Base-by-base conservation (phyloP, 2,329 filamentous ascomycete genomes). In the Fusarium sterilihyphosum region DNA sequence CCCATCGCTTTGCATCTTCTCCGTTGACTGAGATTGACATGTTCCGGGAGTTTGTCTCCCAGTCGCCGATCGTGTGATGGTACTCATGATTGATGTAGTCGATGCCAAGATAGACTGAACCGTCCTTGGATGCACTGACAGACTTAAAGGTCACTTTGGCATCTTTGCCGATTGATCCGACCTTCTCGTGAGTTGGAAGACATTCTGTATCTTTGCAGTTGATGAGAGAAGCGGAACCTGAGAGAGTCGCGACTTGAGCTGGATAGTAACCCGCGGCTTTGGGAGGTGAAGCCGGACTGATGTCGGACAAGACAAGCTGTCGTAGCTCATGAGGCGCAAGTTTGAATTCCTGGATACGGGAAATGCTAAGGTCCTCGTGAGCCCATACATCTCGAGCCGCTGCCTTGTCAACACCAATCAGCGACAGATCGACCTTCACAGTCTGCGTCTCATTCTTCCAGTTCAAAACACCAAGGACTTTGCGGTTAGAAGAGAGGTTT, bases 21-120 rank as follows among this genome's bases (percentile, higher is more conserved):
- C 81, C 83, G 33, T 89, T 89, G n/a, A 89, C 82, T 0, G 82
- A 76, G 20, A 89, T 78, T 0, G 86, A 87, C 76, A 88, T 81
- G 61, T 88, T 88, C 2, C 86, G 79, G 1, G 86, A 84, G 71
- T 88, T 89, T 2, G 83, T 82, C 1, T 85, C 87, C 70, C 77
- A 83, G 1, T 73, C 82, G 80, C 86, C 88, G 1, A 84, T 80
- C 0, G 80, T 78, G 22, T 87, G 82, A 0, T 84, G 82, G 17
- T 87, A 81, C 14, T 88, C 86, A 70, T 89, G 88, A 78, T 89
- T 88, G 78, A 88, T 85, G 52, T 84, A 88, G 73, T 88, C 85
- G 18, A 88, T 77, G 2, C 84, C 85, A 2, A 88, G 66, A 38
- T 86, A 82, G 66, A 85, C 83, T 7, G 73, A 73, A 2, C 83